These are phyloP conservation scores for Hemileia vastatrix DNA, from an alignment of 1,284 basidiomycete species.

Conservation along the genomic window DNA sequence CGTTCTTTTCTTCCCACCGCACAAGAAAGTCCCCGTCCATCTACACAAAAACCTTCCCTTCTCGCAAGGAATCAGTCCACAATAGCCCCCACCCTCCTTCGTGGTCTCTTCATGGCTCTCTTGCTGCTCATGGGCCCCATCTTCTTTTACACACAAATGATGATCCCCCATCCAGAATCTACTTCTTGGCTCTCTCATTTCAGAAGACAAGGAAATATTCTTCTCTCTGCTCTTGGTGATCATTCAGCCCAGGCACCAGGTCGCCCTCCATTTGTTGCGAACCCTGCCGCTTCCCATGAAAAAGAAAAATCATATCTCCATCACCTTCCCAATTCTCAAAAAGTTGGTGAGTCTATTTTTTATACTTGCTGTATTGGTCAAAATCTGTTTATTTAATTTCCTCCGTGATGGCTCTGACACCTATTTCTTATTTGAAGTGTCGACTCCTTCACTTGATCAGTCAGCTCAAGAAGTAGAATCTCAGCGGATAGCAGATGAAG, in stretches of 20 bases:
- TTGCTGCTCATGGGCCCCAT: conserved; percentile 17
- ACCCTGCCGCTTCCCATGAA: too few relatives aligned
- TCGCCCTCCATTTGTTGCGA: conserved; percentile 4
- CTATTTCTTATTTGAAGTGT: not conserved
- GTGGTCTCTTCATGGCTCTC: conserved; percentile 1
- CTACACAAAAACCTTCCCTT: too few relatives aligned
- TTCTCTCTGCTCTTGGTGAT: conserved; percentile 16
- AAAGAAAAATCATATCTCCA: too few relatives aligned
- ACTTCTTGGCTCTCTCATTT: conserved; percentile 13
- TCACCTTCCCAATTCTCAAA: too few relatives aligned
- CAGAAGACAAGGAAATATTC: conserved; percentile 7
- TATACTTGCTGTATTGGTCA: too few relatives aligned
- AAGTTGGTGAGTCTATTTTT: too few relatives aligned
- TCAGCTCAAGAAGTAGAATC: not conserved
- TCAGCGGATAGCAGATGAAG: conserved; percentile 1
- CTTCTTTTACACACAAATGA: conserved; percentile 21
- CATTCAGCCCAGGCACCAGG: not conserved
- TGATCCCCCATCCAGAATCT: conserved; percentile 15
- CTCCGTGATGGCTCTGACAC: too few relatives aligned
- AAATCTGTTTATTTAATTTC: too few relatives aligned
- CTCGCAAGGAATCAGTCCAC: too few relatives aligned
- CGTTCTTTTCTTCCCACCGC: too few relatives aligned
- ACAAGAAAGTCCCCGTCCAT: too few relatives aligned
- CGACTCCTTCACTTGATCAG: not conserved
- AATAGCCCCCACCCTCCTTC: conserved; percentile 17